These are phyloP conservation scores for Blastocystis sp. DNA, from an alignment of 352 stramenopile genomes.

Conservation along the genomic window DNA sequence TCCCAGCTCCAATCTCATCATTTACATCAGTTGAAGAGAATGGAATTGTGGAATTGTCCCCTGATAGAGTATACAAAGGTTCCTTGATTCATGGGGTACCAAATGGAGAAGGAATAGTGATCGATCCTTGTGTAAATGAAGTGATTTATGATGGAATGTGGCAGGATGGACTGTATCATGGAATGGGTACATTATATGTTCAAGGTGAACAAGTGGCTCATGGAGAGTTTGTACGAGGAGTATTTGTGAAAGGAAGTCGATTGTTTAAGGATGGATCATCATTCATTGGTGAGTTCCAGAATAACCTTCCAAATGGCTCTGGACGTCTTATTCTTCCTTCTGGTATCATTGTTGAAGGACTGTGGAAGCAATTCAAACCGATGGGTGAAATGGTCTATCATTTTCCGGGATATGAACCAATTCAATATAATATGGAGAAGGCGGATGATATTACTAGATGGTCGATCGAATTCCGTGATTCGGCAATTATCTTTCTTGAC, in stretches of 20 bases:
- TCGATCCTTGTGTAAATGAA: background rate
- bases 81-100: background rate
- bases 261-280: background rate
- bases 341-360: background rate
- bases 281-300: background rate
- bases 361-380: background rate
- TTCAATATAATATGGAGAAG: slow-evolving; percentile 1
- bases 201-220: background rate
- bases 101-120: background rate
- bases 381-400: background rate
- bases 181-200: background rate
- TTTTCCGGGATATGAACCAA: background rate
- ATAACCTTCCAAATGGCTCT: background rate
- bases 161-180: background rate
- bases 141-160: slow-evolving; percentile 12
- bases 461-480: background rate
- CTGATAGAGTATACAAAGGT: background rate
- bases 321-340: slow-evolving; percentile 1
- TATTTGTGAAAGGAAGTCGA: background rate
- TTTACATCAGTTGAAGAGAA: background rate
- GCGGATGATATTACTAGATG: background rate
- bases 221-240: background rate
- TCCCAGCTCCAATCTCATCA: no score
- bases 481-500: background rate
- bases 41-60: background rate